Percentiles rank a stretch among this genome's conserved stretches.
Evolutionary conservation across 345 rosid genomes (phyloP).

Genomic region (Dipteronia sinensis): DNA sequence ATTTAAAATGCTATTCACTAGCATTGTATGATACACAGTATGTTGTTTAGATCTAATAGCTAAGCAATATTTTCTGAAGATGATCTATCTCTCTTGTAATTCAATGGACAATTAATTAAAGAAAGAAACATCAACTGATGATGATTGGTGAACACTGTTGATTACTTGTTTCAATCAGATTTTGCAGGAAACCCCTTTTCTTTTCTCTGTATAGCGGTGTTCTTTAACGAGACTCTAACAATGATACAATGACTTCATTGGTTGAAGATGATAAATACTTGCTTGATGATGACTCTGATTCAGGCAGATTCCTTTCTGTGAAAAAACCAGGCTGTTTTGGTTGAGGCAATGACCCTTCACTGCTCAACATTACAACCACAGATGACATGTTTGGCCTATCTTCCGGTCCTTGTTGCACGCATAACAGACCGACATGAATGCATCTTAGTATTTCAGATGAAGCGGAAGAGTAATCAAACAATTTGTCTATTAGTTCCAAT

Average conservation of each 20-base stretch:
- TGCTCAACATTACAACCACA: slow-evolving; percentile 18
- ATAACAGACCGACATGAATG: slow-evolving; percentile 23
- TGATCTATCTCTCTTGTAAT: neutral
- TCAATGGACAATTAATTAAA: neutral
- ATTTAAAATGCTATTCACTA: too few species aligned
- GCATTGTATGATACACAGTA: too few species aligned
- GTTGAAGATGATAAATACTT: neutral
- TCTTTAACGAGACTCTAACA: slow-evolving; percentile 5
- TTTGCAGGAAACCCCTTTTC: neutral
- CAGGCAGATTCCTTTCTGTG: slow-evolving; percentile 20
- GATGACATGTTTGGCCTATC: slow-evolving; percentile 29
- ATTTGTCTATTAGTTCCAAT: slow-evolving; percentile 6
- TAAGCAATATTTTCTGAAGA: neutral
- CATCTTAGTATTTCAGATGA: slow-evolving; percentile 14
- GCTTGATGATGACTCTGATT: slow-evolving; percentile 10
- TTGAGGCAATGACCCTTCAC: slow-evolving; percentile 16
- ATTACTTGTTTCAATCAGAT: neutral
- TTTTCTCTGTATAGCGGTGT: neutral
- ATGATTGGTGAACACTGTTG: neutral
- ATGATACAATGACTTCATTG: slow-evolving; percentile 6
- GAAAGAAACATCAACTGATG: neutral
- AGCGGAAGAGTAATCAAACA: neutral
- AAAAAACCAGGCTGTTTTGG: slow-evolving; percentile 32
- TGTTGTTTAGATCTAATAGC: neutral
- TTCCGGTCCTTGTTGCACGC: slow-evolving; percentile 25